Evolutionary conservation across 768 basidiomycete species (phyloP).

Genomic region (Trametopsis cervina): DNA sequence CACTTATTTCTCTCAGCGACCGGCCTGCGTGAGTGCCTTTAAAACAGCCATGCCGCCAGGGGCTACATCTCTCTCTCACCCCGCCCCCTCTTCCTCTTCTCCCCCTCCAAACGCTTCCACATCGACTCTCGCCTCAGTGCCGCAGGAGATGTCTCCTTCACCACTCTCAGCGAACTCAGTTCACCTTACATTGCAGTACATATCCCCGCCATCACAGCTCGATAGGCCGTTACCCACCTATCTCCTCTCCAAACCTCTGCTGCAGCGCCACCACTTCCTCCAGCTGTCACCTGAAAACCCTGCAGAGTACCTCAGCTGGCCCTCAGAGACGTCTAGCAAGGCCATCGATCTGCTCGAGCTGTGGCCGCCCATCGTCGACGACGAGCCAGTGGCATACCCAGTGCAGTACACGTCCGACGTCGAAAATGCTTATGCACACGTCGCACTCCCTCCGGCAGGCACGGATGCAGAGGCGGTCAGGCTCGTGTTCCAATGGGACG

Average conservation of each 20-base stretch:
- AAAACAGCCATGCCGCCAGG: too few relatives aligned
- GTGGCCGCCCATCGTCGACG: slow-evolving; percentile 23
- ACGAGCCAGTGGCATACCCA: slow-evolving; percentile 23
- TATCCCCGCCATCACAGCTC: slow-evolving; percentile 44
- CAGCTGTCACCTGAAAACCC: slow-evolving; percentile 42
- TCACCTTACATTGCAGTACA: slow-evolving; percentile 47
- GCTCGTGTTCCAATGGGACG: slow-evolving; percentile 65
- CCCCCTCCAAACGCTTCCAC: slow-evolving; percentile 5
- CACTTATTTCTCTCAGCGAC: too few relatives aligned
- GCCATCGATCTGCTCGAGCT: slow-evolving; percentile 39
- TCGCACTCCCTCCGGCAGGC: slow-evolving; percentile 22
- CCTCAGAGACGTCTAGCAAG: slow-evolving; percentile 29
- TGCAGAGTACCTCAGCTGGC: slow-evolving; percentile 63
- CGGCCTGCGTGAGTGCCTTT: too few relatives aligned
- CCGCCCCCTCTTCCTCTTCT: background rate
- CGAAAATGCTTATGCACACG: slow-evolving; percentile 53
- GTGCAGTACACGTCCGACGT: slow-evolving; percentile 38
- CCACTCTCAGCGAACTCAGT: slow-evolving; percentile 34
- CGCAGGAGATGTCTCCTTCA: slow-evolving; percentile 27
- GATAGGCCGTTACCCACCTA: slow-evolving; percentile 47
- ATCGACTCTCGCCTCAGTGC: slow-evolving; percentile 6
- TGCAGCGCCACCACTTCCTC: slow-evolving; percentile 62
- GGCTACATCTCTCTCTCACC: too few relatives aligned
- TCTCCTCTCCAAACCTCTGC: slow-evolving; percentile 51
- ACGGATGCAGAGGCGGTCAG: slow-evolving; percentile 36